Evolutionary conservation across 257 asterid species (phyloP).

Genomic region (Echium plantagineum): DNA sequence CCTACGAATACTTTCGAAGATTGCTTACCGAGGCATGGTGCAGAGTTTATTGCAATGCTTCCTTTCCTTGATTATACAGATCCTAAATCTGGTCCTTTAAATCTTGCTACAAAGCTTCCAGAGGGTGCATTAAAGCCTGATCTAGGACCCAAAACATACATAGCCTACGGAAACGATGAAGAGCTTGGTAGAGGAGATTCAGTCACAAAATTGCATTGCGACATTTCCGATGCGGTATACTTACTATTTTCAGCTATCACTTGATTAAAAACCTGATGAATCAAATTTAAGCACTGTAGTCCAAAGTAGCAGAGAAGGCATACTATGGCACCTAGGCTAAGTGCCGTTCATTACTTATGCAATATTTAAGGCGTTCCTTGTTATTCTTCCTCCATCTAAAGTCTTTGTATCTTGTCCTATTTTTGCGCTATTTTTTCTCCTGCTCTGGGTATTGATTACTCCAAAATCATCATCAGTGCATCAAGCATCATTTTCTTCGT

Average conservation of each 20-base stretch:
- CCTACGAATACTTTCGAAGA: conserved; percentile 61
- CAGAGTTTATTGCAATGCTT: conserved; percentile 64
- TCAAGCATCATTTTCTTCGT: too few species aligned
- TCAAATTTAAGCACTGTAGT: too few species aligned
- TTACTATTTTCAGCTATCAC: conserved; percentile 8
- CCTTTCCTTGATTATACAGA: conserved; percentile 72
- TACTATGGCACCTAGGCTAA: too few species aligned
- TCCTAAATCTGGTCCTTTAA: conserved; percentile 49
- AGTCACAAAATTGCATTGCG: conserved; percentile 72
- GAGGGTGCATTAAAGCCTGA: conserved; percentile 61
- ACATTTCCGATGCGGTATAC: conserved; percentile 79
- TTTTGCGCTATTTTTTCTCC: too few species aligned
- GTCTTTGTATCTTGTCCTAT: too few species aligned
- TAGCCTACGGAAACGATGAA: conserved; percentile 63
- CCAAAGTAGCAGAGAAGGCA: too few species aligned
- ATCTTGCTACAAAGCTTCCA: conserved; percentile 80
- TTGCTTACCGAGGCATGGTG: conserved; percentile 73
- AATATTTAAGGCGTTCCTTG: too few species aligned
- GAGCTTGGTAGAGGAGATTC: conserved; percentile 83
- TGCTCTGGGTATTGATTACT: too few species aligned
- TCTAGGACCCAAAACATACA: conserved; percentile 80
- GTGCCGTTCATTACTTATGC: too few species aligned
- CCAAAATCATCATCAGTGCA: too few species aligned
- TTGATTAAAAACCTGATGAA: not conserved
- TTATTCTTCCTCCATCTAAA: too few species aligned